Conservation (phyloP, 129 eudicot genomes). For the Flaveria brownii region DNA sequence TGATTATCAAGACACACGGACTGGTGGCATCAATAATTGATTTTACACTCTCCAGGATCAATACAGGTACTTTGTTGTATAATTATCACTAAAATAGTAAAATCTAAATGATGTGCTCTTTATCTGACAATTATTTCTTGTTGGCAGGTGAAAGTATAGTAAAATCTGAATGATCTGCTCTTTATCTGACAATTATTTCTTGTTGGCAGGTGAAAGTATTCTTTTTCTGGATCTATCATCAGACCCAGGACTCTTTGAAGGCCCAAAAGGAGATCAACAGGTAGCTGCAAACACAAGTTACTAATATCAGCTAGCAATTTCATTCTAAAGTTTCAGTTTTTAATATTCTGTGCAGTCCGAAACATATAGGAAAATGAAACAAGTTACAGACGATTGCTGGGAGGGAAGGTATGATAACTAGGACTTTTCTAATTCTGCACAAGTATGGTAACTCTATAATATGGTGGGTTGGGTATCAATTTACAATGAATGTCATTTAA, state of each 20-base stretch:
- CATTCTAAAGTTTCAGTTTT: conserved; percentile 10
- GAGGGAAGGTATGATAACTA: conserved; percentile 65
- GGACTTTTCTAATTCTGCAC: background rate
- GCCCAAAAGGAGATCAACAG: conserved; percentile 92
- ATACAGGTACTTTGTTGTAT: conserved; percentile 57
- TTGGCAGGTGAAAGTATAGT: conserved; percentile 73
- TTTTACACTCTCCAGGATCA: conserved; percentile 92
- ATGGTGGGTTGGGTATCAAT: background rate
- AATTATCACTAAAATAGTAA: background rate
- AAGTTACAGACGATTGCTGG: conserved; percentile 78
- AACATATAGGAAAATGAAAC: conserved; percentile 82
- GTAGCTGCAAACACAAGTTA: conserved; percentile 37
- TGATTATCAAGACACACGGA: conserved; percentile 64
- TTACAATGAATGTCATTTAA: background rate
- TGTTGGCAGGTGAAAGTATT: conserved; percentile 75
- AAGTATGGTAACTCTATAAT: background rate
- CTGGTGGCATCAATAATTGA: conserved; percentile 77
- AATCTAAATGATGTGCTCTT: background rate
- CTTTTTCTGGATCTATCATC: conserved; percentile 79
- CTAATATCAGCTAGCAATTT: background rate
- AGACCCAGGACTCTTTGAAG: conserved; percentile 87
- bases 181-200: background rate
- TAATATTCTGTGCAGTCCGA: conserved; percentile 58
- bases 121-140: background rate
- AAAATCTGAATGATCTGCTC: background rate